phyloP scores from a whole-genome alignment of 192 early-diverging fungal genomes.

The Backusella psychrophila region DNA sequence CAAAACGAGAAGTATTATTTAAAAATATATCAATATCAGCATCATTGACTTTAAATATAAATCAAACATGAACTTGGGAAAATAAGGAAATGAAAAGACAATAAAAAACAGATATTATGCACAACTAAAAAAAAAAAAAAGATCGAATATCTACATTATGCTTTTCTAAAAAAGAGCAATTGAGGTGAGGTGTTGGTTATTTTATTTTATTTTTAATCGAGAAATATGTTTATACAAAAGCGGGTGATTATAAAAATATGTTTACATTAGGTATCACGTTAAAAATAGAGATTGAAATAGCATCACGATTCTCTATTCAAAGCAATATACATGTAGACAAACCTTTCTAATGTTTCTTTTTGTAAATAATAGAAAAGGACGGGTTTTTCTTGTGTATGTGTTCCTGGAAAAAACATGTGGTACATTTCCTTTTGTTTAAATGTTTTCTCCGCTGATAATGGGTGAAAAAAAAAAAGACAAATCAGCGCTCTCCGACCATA shows the following conservation, averaged over 20 bases:
- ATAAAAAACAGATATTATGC: too few relatives aligned
- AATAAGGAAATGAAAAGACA: too few relatives aligned
- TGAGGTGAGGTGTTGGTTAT: neutral
- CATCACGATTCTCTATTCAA: neutral
- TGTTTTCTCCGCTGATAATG: constrained; percentile 6
- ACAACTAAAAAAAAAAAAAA: too few relatives aligned
- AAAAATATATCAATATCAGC: too few relatives aligned
- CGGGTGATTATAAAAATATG: neutral
- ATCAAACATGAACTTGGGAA: too few relatives aligned
- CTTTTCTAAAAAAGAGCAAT: neutral
- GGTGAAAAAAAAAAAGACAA: neutral
- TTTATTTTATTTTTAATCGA: neutral
- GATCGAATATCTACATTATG: too few relatives aligned
- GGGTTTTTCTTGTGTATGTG: constrained; percentile 9
- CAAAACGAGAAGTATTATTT: too few relatives aligned
- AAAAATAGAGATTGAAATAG: neutral
- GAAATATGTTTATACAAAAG: neutral
- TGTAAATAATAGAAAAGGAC: neutral
- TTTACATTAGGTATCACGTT: neutral
- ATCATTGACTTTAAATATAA: too few relatives aligned
- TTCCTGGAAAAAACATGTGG: constrained; percentile 17
- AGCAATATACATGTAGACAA: neutral
- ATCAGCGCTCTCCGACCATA: neutral
- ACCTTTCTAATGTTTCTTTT: neutral
- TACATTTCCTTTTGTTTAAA: constrained; percentile 13